phyloP scores from a whole-genome alignment of 2,329 filamentous ascomycete species.

The Sporothrix phasma region DNA sequence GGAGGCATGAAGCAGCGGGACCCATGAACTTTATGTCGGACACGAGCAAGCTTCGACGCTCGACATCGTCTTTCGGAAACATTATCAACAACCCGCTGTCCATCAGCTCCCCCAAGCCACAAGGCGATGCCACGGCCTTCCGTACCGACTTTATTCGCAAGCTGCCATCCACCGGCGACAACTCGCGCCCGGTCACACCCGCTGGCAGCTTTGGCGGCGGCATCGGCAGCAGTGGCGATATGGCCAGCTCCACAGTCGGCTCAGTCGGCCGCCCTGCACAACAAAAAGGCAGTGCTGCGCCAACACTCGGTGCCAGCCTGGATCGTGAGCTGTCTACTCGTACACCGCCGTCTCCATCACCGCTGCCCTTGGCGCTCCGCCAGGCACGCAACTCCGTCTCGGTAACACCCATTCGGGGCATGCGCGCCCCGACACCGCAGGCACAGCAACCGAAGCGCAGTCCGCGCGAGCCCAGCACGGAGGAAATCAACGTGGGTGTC shows the following conservation, averaged over 20 bases:
- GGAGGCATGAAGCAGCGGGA: conserved; percentile 8
- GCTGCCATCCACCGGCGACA: conserved; percentile 16
- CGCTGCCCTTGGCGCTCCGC: conserved; percentile 13
- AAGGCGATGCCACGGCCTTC: conserved; percentile 29
- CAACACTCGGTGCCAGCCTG: not conserved
- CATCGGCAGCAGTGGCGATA: not conserved
- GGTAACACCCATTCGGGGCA: conserved; percentile 30
- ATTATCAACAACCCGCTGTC: conserved; percentile 50
- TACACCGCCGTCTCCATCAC: conserved; percentile 21
- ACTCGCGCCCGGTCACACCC: not conserved
- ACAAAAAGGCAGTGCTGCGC: not conserved
- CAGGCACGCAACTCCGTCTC: conserved; percentile 9
- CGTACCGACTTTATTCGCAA: conserved; percentile 46
- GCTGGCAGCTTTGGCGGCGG: not conserved
- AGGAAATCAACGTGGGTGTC: conserved; percentile 43
- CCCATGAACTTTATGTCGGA: conserved; percentile 15
- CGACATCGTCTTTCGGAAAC: conserved; percentile 35
- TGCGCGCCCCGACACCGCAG: conserved; percentile 26
- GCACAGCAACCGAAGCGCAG: conserved; percentile 6
- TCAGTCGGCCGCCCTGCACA: conserved; percentile 11
- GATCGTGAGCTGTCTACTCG: conserved; percentile 13
- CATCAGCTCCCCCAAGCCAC: conserved; percentile 47
- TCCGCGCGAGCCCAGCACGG: conserved; percentile 34
- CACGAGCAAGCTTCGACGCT: conserved; percentile 22
- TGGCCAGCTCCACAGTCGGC: conserved; percentile 7